These are phyloP conservation scores for Colletotrichum lindemuthianum DNA, from an alignment of 2,329 filamentous ascomycete genomes.

Conservation along the genomic window DNA sequence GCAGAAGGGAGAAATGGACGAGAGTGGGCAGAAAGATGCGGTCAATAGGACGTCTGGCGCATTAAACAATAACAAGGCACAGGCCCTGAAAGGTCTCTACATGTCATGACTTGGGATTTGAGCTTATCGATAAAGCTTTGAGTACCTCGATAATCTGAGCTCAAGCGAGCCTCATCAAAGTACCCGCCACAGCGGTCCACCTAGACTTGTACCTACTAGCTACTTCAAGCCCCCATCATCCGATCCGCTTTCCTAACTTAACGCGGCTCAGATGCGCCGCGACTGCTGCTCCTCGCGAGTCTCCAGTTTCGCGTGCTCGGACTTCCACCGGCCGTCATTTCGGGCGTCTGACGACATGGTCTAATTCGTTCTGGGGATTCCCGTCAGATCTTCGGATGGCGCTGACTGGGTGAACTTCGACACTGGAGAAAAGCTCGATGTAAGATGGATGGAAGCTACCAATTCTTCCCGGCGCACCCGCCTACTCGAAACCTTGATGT, in stretches of 20 bases:
- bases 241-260: conserved; percentile 19
- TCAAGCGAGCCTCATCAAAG: background rate
- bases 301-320: conserved; percentile 30
- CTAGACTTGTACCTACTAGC: conserved; percentile 6
- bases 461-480: conserved; percentile 10
- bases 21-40: conserved; percentile 38
- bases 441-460: background rate
- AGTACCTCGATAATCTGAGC: conserved; percentile 4
- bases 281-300: conserved; percentile 25
- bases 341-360: conserved; percentile 28
- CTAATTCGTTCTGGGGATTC: background rate
- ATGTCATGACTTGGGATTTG: background rate
- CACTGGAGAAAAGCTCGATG: background rate
- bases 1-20: conserved; percentile 44
- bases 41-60: conserved; percentile 35
- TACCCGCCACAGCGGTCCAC: conserved; percentile 18
- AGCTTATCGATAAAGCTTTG: conserved; percentile 16
- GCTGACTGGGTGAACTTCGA: too few relatives aligned
- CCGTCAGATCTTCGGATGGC: background rate
- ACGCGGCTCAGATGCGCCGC: conserved; percentile 32
- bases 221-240: conserved; percentile 29
- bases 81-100: conserved; percentile 27
- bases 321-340: conserved; percentile 20
- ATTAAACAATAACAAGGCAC: conserved; percentile 35
- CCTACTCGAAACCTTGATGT: conserved; percentile 23